phyloP scores from a whole-genome alignment of 306 rosid species.

The Begonia loranthoides region DNA sequence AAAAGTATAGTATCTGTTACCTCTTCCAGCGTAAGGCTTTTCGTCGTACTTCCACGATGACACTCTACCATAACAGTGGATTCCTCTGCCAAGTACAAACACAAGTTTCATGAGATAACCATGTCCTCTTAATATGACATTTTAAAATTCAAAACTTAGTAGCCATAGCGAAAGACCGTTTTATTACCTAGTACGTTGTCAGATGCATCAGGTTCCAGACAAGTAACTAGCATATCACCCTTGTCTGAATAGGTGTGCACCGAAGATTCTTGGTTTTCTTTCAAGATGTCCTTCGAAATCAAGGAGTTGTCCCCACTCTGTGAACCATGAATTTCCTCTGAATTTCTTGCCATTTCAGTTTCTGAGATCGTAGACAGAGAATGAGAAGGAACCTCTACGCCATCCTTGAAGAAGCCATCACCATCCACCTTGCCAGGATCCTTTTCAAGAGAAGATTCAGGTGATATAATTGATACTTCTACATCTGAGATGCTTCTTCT shows the following conservation, averaged over 20 bases:
- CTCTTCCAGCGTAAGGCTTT: constrained; percentile 90
- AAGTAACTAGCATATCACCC: constrained; percentile 24
- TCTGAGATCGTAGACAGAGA: constrained; percentile 27
- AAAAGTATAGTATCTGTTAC: constrained; percentile 88
- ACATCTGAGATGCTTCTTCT: constrained; percentile 20
- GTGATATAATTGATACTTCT: constrained; percentile 22
- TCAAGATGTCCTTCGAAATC: constrained; percentile 22
- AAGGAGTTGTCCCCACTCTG: constrained; percentile 25
- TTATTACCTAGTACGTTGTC: constrained; percentile 45
- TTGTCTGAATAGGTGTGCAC: constrained; percentile 21
- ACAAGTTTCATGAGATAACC: constrained; percentile 4
- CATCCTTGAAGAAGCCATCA: constrained; percentile 23
- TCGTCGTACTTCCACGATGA: constrained; percentile 34
- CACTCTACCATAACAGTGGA: constrained; percentile 65
- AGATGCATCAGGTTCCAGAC: constrained; percentile 26
- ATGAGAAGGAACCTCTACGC: constrained; percentile 16
- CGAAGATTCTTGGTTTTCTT: constrained; percentile 28
- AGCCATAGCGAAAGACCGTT: constrained; percentile 1
- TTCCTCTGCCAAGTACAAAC: constrained; percentile 36
- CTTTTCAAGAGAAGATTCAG: constrained; percentile 27
- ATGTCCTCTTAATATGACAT: background rate
- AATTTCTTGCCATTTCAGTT: constrained; percentile 25
- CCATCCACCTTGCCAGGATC: constrained; percentile 18
- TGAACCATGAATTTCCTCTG: constrained; percentile 14
- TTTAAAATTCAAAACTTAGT: background rate